Evolutionary conservation across 495 filamentous ascomycete genomes (phyloP).

Genomic region (Hypoxylon subgilvum): DNA sequence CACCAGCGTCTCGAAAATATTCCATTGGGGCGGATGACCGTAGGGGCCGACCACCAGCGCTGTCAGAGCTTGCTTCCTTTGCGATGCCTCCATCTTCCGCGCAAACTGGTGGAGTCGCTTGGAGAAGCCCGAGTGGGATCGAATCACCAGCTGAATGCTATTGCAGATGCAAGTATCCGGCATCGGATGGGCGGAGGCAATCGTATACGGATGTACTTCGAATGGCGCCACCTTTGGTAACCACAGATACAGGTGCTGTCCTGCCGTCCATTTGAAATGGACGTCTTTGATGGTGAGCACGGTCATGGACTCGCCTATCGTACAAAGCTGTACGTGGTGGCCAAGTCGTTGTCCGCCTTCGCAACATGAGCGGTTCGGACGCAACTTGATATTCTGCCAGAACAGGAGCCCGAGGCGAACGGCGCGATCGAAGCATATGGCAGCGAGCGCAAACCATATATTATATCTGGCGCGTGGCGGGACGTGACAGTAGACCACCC

Average conservation of each 20-base stretch:
- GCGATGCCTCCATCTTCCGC: conserved; percentile 49
- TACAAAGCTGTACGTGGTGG: conserved; percentile 66
- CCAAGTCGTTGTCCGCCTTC: conserved; percentile 52
- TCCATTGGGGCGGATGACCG: conserved; percentile 60
- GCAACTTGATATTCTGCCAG: conserved; percentile 68
- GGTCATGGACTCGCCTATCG: conserved; percentile 67
- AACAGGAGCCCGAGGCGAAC: conserved; percentile 57
- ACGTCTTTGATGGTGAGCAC: conserved; percentile 72
- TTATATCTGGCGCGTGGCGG: conserved; percentile 61
- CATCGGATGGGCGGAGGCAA: conserved; percentile 59
- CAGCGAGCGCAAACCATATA: conserved; percentile 75
- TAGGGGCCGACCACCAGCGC: conserved; percentile 64
- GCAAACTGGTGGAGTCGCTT: conserved; percentile 68
- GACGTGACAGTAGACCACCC: conserved; percentile 68
- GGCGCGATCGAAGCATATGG: conserved; percentile 73
- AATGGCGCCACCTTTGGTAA: conserved; percentile 69
- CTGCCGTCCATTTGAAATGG: conserved; percentile 72
- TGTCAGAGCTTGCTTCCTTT: conserved; percentile 46
- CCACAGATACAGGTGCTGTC: conserved; percentile 81
- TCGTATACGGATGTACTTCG: conserved; percentile 84
- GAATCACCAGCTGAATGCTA: conserved; percentile 73
- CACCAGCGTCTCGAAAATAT: conserved; percentile 64
- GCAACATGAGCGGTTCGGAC: conserved; percentile 45
- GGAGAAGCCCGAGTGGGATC: conserved; percentile 74
- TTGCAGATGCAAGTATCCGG: conserved; percentile 58